Evolutionary conservation across 169 alveolate species (phyloP), one percentile per base, ranked within the genome.

Genomic region (Eimeria tenella): DNA sequence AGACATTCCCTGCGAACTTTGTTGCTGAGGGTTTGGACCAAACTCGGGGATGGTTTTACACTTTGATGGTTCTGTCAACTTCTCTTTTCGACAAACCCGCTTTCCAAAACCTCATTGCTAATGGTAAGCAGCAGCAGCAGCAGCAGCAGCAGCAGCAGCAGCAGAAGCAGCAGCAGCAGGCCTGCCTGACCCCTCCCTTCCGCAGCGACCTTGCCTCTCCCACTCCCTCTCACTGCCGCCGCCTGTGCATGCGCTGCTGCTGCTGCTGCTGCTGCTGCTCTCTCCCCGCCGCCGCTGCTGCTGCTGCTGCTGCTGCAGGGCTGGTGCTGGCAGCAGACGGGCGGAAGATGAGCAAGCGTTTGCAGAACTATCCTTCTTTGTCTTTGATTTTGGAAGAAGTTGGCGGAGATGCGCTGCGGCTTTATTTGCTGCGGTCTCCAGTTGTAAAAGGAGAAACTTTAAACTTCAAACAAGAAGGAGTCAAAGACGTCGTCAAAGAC

Each of bases 21-120:
- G 98, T 99, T 79, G 99, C 99, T 9, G 99, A 99, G 97, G 99
- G 99, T 4, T 96, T 99, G 90, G 99, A 99, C 95, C 99, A 99
- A 94, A 99, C 99, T 19, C 96, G 99, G 87, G 99, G 99, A 31
- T 99, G 99, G 99, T 98, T 98, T 95, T 98, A 98, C 96, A 98
- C 99, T 53, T 95, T 98, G 82, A 96, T 97, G 98, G 99, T 52
- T 49, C 94, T 99, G 21, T 97, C 99, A 63, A 98, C 99, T 21
- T 99, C 98, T 21, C 96, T 99, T 42, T 98, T 97, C 96, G 97
- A 97, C 73, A 88, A 96, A 25, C 98, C 99, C 17, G 99, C 99
- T 53, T 99, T 97, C 96, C 97, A 98, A 90, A 99, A 99, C 94
- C 95, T 99, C 88, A 98, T 99, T 21, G 99, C 98, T 15, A 99